Evolutionary conservation across 176 grass and related monocot genomes (phyloP).

Genomic region (Typha latifolia): DNA sequence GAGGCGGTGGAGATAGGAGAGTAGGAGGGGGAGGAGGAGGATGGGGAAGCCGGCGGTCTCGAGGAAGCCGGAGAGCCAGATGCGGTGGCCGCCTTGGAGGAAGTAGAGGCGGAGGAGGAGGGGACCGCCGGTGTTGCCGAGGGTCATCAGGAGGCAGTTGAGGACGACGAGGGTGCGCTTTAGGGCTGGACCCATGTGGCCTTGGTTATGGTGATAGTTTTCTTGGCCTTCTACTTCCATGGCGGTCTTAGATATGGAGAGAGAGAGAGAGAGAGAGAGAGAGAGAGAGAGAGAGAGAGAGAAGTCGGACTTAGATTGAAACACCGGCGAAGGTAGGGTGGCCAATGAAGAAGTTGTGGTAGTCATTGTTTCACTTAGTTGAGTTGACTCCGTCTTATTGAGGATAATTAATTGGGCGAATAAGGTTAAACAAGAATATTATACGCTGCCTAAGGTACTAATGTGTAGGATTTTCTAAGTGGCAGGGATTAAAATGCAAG

Average conservation of each 20-base stretch:
- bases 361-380: no score
- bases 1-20: slow-evolving; percentile 25
- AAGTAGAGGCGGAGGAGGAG: slow-evolving; percentile 58
- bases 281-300: no score
- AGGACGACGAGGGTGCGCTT: slow-evolving; percentile 27
- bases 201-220: not conserved
- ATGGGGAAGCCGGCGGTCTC: slow-evolving; percentile 51
- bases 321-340: no score
- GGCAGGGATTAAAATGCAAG: no score
- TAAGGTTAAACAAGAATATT: no score
- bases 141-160: slow-evolving; percentile 39
- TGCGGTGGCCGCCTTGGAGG: slow-evolving; percentile 37
- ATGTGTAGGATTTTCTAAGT: no score
- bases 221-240: not conserved
- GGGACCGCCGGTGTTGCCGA: slow-evolving; percentile 52
- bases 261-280: not conserved
- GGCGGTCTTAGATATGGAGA: not conserved
- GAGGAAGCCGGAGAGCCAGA: slow-evolving; percentile 52
- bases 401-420: no score
- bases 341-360: no score
- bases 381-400: no score
- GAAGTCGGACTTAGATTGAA: no score
- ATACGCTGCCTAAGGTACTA: no score
- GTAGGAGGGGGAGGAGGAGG: slow-evolving; percentile 27
- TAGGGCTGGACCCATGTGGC: not conserved